Conservation (phyloP, 495 filamentous ascomycete species). For the Copromyces sp. region DNA sequence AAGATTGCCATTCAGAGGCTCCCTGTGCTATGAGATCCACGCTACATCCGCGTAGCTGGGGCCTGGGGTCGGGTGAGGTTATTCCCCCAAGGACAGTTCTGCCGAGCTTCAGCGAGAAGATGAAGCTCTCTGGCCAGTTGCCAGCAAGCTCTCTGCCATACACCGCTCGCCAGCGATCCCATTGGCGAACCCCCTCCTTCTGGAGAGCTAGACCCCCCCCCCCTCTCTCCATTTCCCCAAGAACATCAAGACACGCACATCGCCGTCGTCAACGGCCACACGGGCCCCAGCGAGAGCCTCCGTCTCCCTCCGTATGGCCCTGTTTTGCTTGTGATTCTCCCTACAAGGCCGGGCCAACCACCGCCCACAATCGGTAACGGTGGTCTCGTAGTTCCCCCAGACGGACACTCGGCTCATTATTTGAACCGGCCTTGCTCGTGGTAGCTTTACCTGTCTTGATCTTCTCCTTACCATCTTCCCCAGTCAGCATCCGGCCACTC, state of each 20-base stretch:
- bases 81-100: neutral
- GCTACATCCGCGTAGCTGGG: neutral
- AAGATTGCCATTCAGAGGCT: neutral
- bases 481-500: slow-evolving; percentile 15
- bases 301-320: neutral
- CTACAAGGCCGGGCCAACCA: neutral
- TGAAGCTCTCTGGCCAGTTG: neutral
- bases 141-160: neutral
- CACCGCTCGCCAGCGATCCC: neutral
- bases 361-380: neutral
- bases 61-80: neutral
- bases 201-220: neutral
- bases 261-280: neutral
- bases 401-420: slow-evolving; percentile 18
- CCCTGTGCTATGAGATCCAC: neutral
- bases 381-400: neutral
- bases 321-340: neutral
- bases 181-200: neutral
- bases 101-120: neutral
- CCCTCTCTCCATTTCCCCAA: slow-evolving; percentile 15
- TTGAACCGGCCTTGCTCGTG: slow-evolving; percentile 25
- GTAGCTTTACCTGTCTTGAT: slow-evolving; percentile 14
- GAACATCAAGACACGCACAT: neutral
- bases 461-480: slow-evolving; percentile 17
- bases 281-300: neutral